phyloP scores from a whole-genome alignment of 2,329 filamentous ascomycete genomes.

The Xylariaceae sp. region DNA sequence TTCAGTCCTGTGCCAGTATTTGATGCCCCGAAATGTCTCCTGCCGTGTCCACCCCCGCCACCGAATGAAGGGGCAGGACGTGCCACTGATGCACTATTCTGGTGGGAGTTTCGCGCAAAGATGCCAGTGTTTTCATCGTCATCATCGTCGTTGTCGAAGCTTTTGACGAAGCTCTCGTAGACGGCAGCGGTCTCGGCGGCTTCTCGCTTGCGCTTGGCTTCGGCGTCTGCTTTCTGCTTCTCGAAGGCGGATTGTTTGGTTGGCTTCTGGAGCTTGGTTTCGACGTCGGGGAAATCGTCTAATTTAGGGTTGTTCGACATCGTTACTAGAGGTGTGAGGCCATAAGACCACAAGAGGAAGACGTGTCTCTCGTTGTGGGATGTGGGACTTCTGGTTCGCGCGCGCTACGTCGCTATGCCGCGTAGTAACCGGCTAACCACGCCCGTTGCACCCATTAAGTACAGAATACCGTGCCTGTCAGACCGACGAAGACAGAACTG shows the following conservation, averaged over 20 bases:
- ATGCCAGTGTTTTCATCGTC: conserved; percentile 33
- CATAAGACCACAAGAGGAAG: no score
- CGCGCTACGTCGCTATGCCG: neutral
- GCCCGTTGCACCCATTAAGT: no score
- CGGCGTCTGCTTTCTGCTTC: conserved; percentile 81
- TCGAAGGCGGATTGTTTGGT: conserved; percentile 86
- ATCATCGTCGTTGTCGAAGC: conserved; percentile 62
- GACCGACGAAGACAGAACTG: no score
- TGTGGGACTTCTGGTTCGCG: neutral
- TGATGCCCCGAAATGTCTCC: conserved; percentile 64
- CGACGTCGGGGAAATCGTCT: conserved; percentile 66
- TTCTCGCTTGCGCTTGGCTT: conserved; percentile 81
- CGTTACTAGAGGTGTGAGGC: conserved; percentile 6
- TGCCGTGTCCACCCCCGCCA: conserved; percentile 38
- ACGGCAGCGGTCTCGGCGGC: conserved; percentile 84
- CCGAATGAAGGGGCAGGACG: conserved; percentile 30
- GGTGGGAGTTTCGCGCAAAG: conserved; percentile 14
- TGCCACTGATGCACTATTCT: conserved; percentile 20
- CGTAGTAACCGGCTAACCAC: neutral
- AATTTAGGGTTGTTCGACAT: conserved; percentile 48
- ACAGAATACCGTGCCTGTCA: no score
- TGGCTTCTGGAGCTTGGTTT: conserved; percentile 74
- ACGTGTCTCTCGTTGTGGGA: neutral
- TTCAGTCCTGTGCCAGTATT: conserved; percentile 48
- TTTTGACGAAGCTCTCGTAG: conserved; percentile 84